These are phyloP conservation scores for Mortierella sp. DNA, from an alignment of 371 early-diverging fungal species.

Conservation along the genomic window DNA sequence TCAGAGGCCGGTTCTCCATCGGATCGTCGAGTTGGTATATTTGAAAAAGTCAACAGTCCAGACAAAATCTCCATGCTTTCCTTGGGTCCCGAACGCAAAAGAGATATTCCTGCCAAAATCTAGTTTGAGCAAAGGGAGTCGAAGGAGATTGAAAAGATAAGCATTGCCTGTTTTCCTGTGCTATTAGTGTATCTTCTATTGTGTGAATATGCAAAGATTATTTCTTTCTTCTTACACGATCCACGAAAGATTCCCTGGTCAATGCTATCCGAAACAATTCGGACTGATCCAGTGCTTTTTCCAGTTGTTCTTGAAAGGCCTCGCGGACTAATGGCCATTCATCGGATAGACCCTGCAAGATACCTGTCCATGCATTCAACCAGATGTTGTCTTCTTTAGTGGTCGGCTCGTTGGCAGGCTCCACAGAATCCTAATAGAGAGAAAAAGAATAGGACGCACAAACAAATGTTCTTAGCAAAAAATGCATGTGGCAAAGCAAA, in stretches of 20 bases:
- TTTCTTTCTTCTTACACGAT: slow-evolving; percentile 10
- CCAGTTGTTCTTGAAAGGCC: slow-evolving; percentile 36
- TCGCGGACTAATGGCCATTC: slow-evolving; percentile 43
- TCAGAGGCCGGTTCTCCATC: too few relatives aligned
- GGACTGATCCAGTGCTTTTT: slow-evolving; percentile 3
- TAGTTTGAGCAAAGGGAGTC: too few relatives aligned
- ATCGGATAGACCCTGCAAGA: slow-evolving; percentile 22
- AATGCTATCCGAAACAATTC: neutral
- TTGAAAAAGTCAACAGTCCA: slow-evolving; percentile 5
- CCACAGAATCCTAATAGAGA: too few relatives aligned
- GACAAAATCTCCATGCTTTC: neutral
- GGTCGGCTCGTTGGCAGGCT: too few relatives aligned
- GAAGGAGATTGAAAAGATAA: too few relatives aligned
- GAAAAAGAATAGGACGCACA: too few relatives aligned
- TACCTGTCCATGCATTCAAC: slow-evolving; percentile 19
- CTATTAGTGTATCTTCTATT: too few relatives aligned
- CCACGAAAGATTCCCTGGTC: slow-evolving; percentile 8
- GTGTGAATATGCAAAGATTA: too few relatives aligned
- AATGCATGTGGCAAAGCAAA: too few relatives aligned
- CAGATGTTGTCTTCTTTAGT: neutral
- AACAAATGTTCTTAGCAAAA: too few relatives aligned
- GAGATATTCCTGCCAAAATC: neutral
- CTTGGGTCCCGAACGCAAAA: neutral
- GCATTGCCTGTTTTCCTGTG: too few relatives aligned
- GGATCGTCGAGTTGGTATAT: neutral